A percentile compares a stretch with the other conserved stretches of the same genome.
phyloP scores from a whole-genome alignment of 1,284 basidiomycete species.

The Tremellales sp. region DNA sequence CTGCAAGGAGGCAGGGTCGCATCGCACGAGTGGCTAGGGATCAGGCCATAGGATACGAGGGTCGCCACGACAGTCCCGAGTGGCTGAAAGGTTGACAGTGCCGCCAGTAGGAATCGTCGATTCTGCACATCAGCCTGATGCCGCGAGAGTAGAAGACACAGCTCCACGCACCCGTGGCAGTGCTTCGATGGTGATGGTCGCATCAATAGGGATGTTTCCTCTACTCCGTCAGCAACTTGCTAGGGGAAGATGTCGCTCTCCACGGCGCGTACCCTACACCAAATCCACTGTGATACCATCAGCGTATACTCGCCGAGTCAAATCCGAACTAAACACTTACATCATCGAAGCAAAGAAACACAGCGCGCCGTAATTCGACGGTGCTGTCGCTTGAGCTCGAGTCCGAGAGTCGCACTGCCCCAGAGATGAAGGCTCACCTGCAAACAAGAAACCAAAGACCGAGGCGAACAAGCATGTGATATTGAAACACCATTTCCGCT shows the following conservation, averaged over 20 bases:
- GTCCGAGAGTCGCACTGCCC: too few relatives aligned
- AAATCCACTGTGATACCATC: constrained; percentile 9
- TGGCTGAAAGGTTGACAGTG: constrained; percentile 27
- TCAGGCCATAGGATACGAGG: constrained; percentile 54
- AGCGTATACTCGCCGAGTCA: not conserved
- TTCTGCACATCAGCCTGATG: constrained; percentile 16
- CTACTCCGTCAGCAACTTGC: constrained; percentile 7
- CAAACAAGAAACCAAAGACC: constrained; percentile 55
- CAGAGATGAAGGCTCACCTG: not conserved
- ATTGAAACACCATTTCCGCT: constrained; percentile 63
- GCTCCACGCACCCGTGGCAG: constrained; percentile 20
- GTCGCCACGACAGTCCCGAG: constrained; percentile 55
- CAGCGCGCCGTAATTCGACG: constrained; percentile 50
- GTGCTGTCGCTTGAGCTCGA: constrained; percentile 37
- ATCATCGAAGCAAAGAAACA: constrained; percentile 17
- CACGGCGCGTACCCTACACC: constrained; percentile 51
- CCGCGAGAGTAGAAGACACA: not conserved
- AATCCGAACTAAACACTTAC: not conserved
- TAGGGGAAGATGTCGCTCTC: too few relatives aligned
- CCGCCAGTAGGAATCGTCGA: constrained; percentile 48
- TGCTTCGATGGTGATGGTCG: constrained; percentile 66
- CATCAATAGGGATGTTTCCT: constrained; percentile 56
- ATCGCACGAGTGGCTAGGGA: constrained; percentile 23
- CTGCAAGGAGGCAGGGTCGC: constrained; percentile 25
- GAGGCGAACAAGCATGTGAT: constrained; percentile 66